phyloP scores from a whole-genome alignment of 2,329 filamentous ascomycete species.

The Exophiala mesophila region DNA sequence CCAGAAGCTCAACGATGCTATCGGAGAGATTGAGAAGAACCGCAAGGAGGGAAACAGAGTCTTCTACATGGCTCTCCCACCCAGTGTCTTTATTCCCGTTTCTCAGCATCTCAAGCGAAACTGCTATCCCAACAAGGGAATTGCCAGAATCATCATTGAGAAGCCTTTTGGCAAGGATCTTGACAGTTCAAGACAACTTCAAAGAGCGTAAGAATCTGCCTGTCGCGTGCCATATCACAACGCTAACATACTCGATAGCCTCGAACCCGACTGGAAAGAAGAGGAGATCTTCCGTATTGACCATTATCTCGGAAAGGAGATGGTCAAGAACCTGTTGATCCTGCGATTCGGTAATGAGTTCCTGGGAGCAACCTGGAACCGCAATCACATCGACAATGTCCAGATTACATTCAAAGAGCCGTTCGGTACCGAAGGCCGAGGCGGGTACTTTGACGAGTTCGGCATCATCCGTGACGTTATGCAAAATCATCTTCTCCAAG shows the following conservation, averaged over 20 bases:
- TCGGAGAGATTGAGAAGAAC: conserved; percentile 77
- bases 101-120: conserved; percentile 96
- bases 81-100: conserved; percentile 95
- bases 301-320: conserved; percentile 99
- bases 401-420: conserved; percentile 99
- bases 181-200: conserved; percentile 85
- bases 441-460: conserved; percentile 99
- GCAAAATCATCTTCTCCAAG: conserved; percentile 98
- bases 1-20: conserved; percentile 74
- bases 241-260: conserved; percentile 28
- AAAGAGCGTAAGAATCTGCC: conserved; percentile 58
- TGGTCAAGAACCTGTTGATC: conserved; percentile 99
- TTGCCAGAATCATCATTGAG: conserved; percentile 95
- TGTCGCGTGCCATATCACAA: background rate
- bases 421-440: conserved; percentile 94
- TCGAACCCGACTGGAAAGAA: conserved; percentile 97
- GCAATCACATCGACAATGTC: conserved; percentile 98
- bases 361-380: conserved; percentile 97
- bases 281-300: conserved; percentile 99
- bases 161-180: conserved; percentile 99
- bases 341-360: conserved; percentile 98
- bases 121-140: conserved; percentile 87
- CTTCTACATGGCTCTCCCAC: conserved; percentile 98
- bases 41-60: conserved; percentile 81
- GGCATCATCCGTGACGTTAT: conserved; percentile 99